Evolutionary conservation across 257 asterid species (phyloP), one percentile per base, ranked within the genome.

Genomic region (Salvia hispanica): DNA sequence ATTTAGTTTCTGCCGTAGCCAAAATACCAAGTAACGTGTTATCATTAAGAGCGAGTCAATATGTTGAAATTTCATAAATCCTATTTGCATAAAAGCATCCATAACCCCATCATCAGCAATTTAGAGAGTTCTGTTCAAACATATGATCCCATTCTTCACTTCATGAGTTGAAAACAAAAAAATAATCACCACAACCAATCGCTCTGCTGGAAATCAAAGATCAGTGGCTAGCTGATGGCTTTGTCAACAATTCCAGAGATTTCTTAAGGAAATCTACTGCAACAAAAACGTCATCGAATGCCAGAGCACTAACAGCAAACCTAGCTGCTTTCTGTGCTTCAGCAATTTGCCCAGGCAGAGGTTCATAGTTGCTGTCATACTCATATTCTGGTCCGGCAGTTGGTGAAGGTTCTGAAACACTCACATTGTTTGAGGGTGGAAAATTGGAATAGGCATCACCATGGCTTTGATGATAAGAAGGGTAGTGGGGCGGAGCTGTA

Each of bases 321-420:
- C 96, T 85, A 2, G 96, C 96, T 9, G 96, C 90, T 86, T 92
- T 89, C 82, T 87, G 98, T 39, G 98, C 96, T 82, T 92, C 98
- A 7, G 95, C 82, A 14, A 92, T 82, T 76, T 85, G 85, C 72
- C 89, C 98, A 0, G 95, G 91, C 34, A 95, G 72, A 70, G 96
- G 98, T 81, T 82, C 86, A 84, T 85, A 92, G 42, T 47, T 86
- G 80, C 93, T 79, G 75, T 92, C 90, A 9, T 89, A 87, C 64
- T 84, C 83, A 31, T 82, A 92, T 52, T 80, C 79, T 0, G 64
- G 25, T 25, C 31, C 2, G 11, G 74, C 37, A 2, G 88, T 53
- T 43, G 85, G 80, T n/a, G 86, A 59, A 64, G 70, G 77, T 73
- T 79, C 90, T 42, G 82, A 5, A 57, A 74, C 80, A 33, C 60